A percentile compares a stretch with the other conserved stretches of the same genome.
Conservation (phyloP, 768 basidiomycete genomes). For the Lentinula detonsa region DNA sequence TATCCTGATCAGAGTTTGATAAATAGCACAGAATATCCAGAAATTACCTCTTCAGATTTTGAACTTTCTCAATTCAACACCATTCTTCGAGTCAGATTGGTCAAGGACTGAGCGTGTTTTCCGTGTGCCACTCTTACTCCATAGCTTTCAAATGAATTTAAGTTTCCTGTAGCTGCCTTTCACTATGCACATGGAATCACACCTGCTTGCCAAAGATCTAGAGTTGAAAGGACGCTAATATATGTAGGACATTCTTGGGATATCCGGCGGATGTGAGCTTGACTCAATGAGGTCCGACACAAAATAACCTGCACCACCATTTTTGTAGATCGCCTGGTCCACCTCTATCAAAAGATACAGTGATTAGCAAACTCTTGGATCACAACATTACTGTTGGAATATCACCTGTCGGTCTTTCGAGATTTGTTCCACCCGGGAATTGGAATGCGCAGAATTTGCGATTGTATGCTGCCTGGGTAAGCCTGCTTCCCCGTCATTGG, state of each 20-base stretch:
- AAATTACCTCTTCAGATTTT: too few relatives aligned
- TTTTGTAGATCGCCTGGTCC: conserved; percentile 55
- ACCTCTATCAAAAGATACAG: conserved; percentile 53
- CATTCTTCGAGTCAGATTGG: too few relatives aligned
- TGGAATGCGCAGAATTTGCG: conserved; percentile 64
- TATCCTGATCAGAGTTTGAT: too few relatives aligned
- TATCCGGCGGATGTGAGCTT: background rate
- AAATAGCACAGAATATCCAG: too few relatives aligned
- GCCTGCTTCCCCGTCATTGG: conserved; percentile 21
- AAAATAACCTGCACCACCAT: background rate
- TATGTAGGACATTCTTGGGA: conserved; percentile 71
- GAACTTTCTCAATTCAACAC: too few relatives aligned
- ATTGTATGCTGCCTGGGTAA: conserved; percentile 58
- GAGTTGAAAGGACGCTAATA: conserved; percentile 51
- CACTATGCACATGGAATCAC: conserved; percentile 34
- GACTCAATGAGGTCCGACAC: background rate
- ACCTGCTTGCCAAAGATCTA: conserved; percentile 57
- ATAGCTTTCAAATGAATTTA: too few relatives aligned
- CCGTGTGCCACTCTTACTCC: too few relatives aligned
- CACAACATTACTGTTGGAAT: conserved; percentile 61
- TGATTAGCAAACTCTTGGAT: conserved; percentile 45
- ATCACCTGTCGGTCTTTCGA: conserved; percentile 37
- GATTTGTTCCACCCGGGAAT: conserved; percentile 17
- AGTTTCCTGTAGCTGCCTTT: too few relatives aligned
- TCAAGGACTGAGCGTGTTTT: too few relatives aligned